Percentiles rank a stretch among this genome's conserved stretches.
phyloP scores from a whole-genome alignment of 192 early-diverging fungal species.

The Geranomyces michiganensis region DNA sequence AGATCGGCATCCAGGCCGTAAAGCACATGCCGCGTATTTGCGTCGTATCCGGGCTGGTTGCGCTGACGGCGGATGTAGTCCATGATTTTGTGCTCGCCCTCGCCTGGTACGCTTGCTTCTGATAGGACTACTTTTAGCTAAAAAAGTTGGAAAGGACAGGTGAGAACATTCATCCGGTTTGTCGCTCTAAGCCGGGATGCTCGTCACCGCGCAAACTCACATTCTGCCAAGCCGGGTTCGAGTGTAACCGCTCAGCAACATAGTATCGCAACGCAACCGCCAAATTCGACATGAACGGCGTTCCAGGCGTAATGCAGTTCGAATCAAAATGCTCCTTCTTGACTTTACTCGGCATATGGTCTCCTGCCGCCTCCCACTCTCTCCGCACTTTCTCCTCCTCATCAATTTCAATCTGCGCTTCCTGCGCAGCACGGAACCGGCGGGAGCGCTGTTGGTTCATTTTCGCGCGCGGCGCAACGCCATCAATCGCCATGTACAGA shows the following conservation, averaged over 20 bases:
- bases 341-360: constrained; percentile 58
- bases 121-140: constrained; percentile 87
- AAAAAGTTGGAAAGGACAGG: background rate
- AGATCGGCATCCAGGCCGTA: constrained; percentile 99
- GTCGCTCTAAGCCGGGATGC: background rate
- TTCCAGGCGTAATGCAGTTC: constrained; percentile 98
- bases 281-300: constrained; percentile 92
- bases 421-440: constrained; percentile 93
- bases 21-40: constrained; percentile 90
- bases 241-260: constrained; percentile 82
- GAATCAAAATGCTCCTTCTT: constrained; percentile 82
- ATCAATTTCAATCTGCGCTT: constrained; percentile 66
- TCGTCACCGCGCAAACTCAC: constrained; percentile 33
- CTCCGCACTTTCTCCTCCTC: constrained; percentile 53
- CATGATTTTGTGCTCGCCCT: constrained; percentile 99
- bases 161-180: background rate
- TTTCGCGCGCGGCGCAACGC: constrained; percentile 97
- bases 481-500: constrained; percentile 95
- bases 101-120: constrained; percentile 93
- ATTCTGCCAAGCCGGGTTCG: constrained; percentile 87
- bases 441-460: constrained; percentile 99
- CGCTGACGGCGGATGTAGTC: constrained; percentile 92
- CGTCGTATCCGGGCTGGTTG: constrained; percentile 77
- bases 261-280: constrained; percentile 88
- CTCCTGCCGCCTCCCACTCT: constrained; percentile 50